Evolutionary conservation across 495 filamentous ascomycete species (phyloP), one percentile per base, ranked within the genome.

Genomic region (Penicillium robsamsonii): DNA sequence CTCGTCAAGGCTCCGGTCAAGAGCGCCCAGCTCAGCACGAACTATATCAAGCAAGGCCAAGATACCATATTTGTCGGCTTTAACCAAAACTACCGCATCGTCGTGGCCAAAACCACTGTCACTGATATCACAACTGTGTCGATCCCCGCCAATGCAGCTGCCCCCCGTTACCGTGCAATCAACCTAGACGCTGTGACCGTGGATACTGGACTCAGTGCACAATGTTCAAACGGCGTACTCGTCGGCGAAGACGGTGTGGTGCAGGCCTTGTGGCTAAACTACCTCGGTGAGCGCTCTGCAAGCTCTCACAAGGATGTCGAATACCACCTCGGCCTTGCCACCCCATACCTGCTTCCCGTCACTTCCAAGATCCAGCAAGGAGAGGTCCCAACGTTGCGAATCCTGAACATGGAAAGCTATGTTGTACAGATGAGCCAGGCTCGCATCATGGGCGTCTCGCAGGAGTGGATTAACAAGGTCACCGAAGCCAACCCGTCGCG

Each of bases 161-260:
- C 94, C 9, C 94, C 94, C n/a, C 79, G 94, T 50, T 98, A 97
- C 63, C 83, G 94, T 12, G 95, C 94, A 27, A 92, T 96, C 67
- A 97, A 99, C 62, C 81, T 99, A 20, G 95, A 99, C 63, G 95
- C 95, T 40, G 92, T 99, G 67, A 97, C 95, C 0, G 92, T 99
- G 27, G 94, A 99, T 68, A 96, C 94, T 0, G 88, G 83, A 55
- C 82, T 97, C 4, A 91, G 89, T 60, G 83, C 86, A 3, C 92
- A 96, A 67, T 97, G 95, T 64, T 91, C 92, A n/a, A 95, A 89
- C 55, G 95, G 94, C 64, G 94, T 97, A 0, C 80, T 99, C 43
- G 83, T 96, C 20, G 83, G 88, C 27, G 87, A 93, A 61, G 91
- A 97, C 61, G 94, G 94, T 24, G 91, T 88, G 0, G 91, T 97